phyloP scores from a whole-genome alignment of 345 rosid species.

The Trapa incisa region DNA sequence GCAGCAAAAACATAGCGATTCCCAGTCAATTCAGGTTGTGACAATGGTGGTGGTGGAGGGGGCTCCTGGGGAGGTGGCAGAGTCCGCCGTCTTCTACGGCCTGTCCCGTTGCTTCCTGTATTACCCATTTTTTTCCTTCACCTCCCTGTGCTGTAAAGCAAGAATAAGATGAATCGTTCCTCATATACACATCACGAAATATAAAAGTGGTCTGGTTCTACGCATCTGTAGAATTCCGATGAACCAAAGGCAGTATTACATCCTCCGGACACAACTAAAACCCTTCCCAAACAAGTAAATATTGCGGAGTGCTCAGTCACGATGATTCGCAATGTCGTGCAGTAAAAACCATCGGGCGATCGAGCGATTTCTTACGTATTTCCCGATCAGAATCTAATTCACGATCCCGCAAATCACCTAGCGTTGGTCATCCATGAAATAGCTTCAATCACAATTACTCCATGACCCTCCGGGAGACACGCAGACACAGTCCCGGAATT shows the following conservation, averaged over 20 bases:
- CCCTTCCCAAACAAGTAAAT: neutral
- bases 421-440: neutral
- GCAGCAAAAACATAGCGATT: constrained; percentile 31
- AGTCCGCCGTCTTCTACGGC: constrained; percentile 17
- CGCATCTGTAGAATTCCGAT: no score
- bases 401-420: neutral
- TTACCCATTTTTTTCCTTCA: constrained; percentile 20
- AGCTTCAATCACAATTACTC: neutral
- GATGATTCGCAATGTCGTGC: no score
- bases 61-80: constrained; percentile 9
- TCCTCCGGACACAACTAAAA: no score
- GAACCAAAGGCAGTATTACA: no score
- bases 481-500: neutral
- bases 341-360: neutral
- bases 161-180: neutral
- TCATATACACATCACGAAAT: neutral
- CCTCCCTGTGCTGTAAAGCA: constrained; percentile 3
- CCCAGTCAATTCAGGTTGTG: constrained; percentile 14
- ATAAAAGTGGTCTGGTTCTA: no score
- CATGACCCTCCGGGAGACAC: neutral
- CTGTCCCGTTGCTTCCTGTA: constrained; percentile 12
- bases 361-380: neutral
- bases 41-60: constrained; percentile 9
- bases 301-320: no score
- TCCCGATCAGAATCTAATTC: no score